These are phyloP conservation scores for Trypanosoma cruzi DNA, from an alignment of 208 protist species.

Conservation along the genomic window DNA sequence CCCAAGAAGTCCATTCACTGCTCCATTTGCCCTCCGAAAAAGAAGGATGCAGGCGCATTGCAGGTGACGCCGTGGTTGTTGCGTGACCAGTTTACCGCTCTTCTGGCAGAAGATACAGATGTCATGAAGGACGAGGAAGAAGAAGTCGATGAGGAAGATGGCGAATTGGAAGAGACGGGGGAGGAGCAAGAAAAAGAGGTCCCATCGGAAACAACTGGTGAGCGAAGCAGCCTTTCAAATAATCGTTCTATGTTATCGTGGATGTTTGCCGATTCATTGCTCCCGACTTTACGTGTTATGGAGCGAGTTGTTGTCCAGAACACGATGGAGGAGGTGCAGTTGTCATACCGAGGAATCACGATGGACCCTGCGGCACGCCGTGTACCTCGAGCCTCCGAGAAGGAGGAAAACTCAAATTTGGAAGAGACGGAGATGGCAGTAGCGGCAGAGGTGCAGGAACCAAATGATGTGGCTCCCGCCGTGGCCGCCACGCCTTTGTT, in stretches of 20 bases:
- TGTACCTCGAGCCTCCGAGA: not conserved
- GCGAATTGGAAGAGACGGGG: constrained; percentile 32
- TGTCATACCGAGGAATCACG: constrained; percentile 82
- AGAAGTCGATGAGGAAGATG: constrained; percentile 52
- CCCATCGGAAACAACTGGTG: constrained; percentile 23
- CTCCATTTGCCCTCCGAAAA: constrained; percentile 75
- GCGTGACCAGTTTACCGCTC: constrained; percentile 67
- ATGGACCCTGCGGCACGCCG: constrained; percentile 44
- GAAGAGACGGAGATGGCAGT: not conserved
- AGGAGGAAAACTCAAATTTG: not conserved
- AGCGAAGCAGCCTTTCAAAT: constrained; percentile 9
- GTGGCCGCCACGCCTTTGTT: not conserved
- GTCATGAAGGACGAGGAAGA: constrained; percentile 39
- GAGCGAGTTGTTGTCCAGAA: constrained; percentile 93
- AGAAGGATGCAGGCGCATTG: constrained; percentile 53
- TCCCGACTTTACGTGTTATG: constrained; percentile 87
- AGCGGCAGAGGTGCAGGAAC: constrained; percentile 11
- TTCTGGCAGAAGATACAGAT: constrained; percentile 51
- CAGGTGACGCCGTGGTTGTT: constrained; percentile 92
- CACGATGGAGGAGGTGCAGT: constrained; percentile 82
- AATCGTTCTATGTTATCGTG: constrained; percentile 32
- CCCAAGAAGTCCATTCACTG: constrained; percentile 86
- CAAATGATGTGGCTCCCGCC: not conserved
- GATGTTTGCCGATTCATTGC: constrained; percentile 81
- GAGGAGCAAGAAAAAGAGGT: constrained; percentile 35